Evolutionary conservation across 495 filamentous ascomycete species (phyloP), one percentile per base, ranked within the genome.

Genomic region (Aspergillus incahuasiensis): DNA sequence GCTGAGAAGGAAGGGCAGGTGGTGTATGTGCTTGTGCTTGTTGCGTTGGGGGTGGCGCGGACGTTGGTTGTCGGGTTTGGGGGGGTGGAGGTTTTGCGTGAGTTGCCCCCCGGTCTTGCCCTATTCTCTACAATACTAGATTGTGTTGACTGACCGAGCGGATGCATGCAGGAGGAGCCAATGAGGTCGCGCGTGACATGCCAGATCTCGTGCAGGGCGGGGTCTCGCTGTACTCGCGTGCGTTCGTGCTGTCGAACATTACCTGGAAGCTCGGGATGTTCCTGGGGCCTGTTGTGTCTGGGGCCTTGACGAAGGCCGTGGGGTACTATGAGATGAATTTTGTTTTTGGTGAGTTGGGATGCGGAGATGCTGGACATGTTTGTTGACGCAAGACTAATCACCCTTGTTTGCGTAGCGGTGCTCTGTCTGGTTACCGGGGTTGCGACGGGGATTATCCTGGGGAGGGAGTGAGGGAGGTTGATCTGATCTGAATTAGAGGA

Each of bases 191-290:
- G 24, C 5, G 4, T 6, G 30, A 54, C n/a, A 12, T 64, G 8
- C 70, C 66, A 3, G 69, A 65, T 0, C 60, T 70, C 32, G 72
- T 71, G 19, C 69, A 72, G 4, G 54, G 56, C 1, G 57, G 64
- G 16, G 32, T 35, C 32, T 68, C 69, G 7, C 69, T 68, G 2
- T 69, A 69, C 35, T 72, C 72, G 5, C 66, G 68, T 25, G 72
- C 67, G 16, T 62, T 71, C 39, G 62, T 68, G 1, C 41, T 75
- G 19, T 68, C 69, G 25, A 68, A 65, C 22, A 62, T 75, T 52
- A 68, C 63, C n/a, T 73, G 63, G 56, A 71, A 66, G 20, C 44
- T 49, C n/a, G 74, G 74, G 4, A 57, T 65, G 20, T 59, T 73
- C 13, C 43, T 62, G 11, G 73, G 73, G 0, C 73, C 73, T 0